phyloP scores from a whole-genome alignment of 2,329 filamentous ascomycete species.

The Paraphaeosphaeria sporulosa region DNA sequence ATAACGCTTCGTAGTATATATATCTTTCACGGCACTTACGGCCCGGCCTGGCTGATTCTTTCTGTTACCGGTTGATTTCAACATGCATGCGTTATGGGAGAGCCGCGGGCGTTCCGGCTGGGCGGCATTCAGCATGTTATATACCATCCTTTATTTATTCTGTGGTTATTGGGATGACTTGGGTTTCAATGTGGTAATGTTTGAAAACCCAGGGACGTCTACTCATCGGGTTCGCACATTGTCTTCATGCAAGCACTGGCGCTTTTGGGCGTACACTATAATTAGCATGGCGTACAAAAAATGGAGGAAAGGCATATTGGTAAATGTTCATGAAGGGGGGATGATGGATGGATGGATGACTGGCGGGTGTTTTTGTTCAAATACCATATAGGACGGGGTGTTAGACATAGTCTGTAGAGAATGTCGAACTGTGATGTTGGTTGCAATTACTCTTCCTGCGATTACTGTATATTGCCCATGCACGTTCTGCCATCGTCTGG shows the following conservation, averaged over 20 bases:
- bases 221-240: background rate
- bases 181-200: conserved; percentile 3
- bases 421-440: background rate
- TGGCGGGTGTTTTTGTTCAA: background rate
- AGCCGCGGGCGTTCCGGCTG: conserved; percentile 12
- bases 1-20: conserved; percentile 25
- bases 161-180: background rate
- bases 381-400: conserved; percentile 6
- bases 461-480: too few species aligned
- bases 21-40: conserved; percentile 16
- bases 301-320: background rate
- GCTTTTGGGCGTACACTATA: conserved; percentile 5
- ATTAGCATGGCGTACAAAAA: conserved; percentile 14
- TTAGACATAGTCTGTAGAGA: conserved; percentile 4
- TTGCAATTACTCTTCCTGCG: too few species aligned
- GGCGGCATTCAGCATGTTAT: conserved; percentile 23
- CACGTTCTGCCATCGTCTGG: background rate
- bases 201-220: background rate
- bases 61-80: conserved; percentile 14
- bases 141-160: conserved; percentile 23
- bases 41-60: conserved; percentile 20
- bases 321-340: conserved; percentile 2
- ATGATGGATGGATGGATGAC: background rate
- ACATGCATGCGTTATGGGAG: conserved; percentile 24
- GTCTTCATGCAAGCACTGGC: conserved; percentile 5